Base-by-base conservation (phyloP, 1,139 yeast species). In the Zygosaccharomyces pseudobailii region DNA sequence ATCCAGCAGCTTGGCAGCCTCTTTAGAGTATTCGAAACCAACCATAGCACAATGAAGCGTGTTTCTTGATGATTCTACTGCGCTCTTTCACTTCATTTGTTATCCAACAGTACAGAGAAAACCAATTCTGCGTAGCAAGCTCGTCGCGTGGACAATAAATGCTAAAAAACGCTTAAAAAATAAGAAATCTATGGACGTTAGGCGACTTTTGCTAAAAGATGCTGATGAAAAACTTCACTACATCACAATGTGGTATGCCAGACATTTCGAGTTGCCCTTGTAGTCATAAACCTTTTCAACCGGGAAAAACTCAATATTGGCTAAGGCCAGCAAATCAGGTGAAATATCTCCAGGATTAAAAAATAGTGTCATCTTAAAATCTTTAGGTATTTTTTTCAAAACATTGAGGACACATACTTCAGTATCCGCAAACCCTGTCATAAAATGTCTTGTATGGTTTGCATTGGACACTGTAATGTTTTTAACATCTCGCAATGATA, bases 251-350 rank as follows among this genome's bases (percentile, higher is more conserved):
- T 56, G 63, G 10, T 56, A 43, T 6, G 58, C 66, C 39, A 50
- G 58, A 4, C 40, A 36, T 38, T 54, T 49, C 30, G 47, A 41
- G 1, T 40, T 22, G 5, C 67, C 67, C 7, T 45, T 41, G 34
- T 46, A 49, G 46, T 64, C 61, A 40, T 50, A 65, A 4, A 63
- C 58, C 19, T 40, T 27, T 25, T 56, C 52, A 0, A 62, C 67
- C 1, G 67, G 66, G 35, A 49, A 53, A 17, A 50, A 52, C 44
- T 59, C 66, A 3, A 58, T 45, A 35, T 47, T 51, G 17, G 47
- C 23, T 19, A 43, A 24, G 6, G 30, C 25, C 24, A 39, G 31
- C 5, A 43, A 42, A 19, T 43, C 43, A n/a, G 40, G 23, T n/a
- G 17, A 22, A 10, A 10, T 19, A 6, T 36, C 21, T 4, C 21